phyloP scores from a whole-genome alignment of 331 rosid species.

The Acacia concinna region DNA sequence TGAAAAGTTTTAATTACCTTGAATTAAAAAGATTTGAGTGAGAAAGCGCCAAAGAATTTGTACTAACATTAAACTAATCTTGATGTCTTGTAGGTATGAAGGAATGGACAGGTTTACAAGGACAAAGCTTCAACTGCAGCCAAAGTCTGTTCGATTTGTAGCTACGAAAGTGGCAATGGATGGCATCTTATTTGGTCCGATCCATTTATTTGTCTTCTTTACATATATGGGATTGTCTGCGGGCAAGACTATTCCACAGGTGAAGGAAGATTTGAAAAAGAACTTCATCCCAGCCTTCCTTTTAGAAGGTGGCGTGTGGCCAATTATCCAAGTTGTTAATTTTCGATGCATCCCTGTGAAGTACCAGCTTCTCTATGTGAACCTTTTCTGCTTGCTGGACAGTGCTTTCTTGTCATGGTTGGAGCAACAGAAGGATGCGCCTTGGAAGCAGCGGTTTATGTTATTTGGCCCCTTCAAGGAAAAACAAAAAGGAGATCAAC shows the following conservation, averaged over 20 bases:
- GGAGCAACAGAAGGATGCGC: slow-evolving; percentile 91
- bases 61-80: slow-evolving; percentile 12
- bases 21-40: background rate
- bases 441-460: slow-evolving; percentile 83
- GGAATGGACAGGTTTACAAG: slow-evolving; percentile 78
- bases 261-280: slow-evolving; percentile 81
- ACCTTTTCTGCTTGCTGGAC: slow-evolving; percentile 83
- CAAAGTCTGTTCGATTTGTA: slow-evolving; percentile 58
- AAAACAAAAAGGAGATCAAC: slow-evolving; percentile 33
- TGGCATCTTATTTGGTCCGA: slow-evolving; percentile 71
- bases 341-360: slow-evolving; percentile 81
- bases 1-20: background rate
- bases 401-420: slow-evolving; percentile 91
- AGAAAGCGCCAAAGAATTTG: slow-evolving; percentile 8
- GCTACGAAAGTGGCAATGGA: slow-evolving; percentile 84
- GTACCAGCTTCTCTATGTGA: slow-evolving; percentile 90
- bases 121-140: slow-evolving; percentile 51
- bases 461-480: slow-evolving; percentile 53
- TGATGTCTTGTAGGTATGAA: slow-evolving; percentile 66
- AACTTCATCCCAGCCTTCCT: slow-evolving; percentile 77
- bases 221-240: slow-evolving; percentile 84
- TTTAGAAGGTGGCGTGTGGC: slow-evolving; percentile 89
- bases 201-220: slow-evolving; percentile 75
- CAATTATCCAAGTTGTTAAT: slow-evolving; percentile 72
- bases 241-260: slow-evolving; percentile 66